Conservation (phyloP, 129 eudicot genomes). For the Cynara cardunculus region DNA sequence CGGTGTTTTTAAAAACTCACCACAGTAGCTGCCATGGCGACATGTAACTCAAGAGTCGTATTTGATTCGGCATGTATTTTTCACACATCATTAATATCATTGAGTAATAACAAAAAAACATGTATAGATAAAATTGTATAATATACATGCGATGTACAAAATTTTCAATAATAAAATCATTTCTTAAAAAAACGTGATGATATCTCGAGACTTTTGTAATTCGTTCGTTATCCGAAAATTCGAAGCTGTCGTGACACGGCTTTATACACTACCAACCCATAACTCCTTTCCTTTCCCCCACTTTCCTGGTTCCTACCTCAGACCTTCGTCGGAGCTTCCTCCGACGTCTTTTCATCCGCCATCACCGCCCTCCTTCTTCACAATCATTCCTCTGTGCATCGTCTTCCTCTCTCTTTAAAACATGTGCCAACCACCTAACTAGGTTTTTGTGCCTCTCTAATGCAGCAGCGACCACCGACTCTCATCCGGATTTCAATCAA, state of each 20-base stretch:
- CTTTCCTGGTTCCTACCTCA: slow-evolving; percentile 1
- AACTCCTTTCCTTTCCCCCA: neutral
- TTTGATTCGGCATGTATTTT: too few relatives aligned
- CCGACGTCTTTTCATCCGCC: neutral
- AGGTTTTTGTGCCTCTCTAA: slow-evolving; percentile 14
- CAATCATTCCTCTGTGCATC: neutral
- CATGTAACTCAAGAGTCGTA: too few relatives aligned
- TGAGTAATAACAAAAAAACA: too few relatives aligned
- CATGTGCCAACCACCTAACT: slow-evolving; percentile 6
- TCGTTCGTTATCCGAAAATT: neutral
- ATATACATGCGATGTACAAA: too few relatives aligned
- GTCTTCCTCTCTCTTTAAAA: neutral
- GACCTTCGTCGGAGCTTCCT: slow-evolving; percentile 25
- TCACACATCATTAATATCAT: too few relatives aligned
- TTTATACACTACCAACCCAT: slow-evolving; percentile 1
- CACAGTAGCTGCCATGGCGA: too few relatives aligned
- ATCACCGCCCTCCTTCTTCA: neutral
- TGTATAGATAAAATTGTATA: too few relatives aligned
- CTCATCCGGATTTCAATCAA: slow-evolving; percentile 22
- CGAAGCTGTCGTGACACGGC: slow-evolving; percentile 16
- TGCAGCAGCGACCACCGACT: slow-evolving; percentile 21
- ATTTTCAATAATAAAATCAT: too few relatives aligned
- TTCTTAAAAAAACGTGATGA: too few relatives aligned
- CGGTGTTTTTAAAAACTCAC: too few relatives aligned
- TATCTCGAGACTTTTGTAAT: too few relatives aligned